phyloP scores from a whole-genome alignment of 805 yeast genomes.

The Kuraishia hungarica region DNA sequence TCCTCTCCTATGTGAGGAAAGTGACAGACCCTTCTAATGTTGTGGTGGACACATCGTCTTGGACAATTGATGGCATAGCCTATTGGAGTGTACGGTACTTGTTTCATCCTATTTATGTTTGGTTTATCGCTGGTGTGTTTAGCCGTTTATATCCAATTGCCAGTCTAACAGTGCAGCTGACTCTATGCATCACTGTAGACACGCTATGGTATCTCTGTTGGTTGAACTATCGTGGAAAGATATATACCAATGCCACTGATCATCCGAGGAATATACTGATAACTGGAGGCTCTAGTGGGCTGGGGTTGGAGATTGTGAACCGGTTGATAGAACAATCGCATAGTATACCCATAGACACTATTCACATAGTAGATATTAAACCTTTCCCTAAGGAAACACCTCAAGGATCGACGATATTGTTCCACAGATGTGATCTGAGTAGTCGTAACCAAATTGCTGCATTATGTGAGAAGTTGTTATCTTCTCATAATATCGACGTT shows the following conservation, averaged over 20 bases:
- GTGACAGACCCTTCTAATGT: not conserved
- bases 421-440: conserved; percentile 15
- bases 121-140: not conserved
- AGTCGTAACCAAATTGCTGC: conserved; percentile 4
- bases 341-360: not conserved
- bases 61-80: not conserved
- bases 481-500: conserved; percentile 19
- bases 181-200: not conserved
- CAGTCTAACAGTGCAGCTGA: not conserved
- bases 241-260: not conserved
- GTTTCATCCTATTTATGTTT: not conserved
- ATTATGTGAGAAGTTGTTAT: conserved; percentile 19
- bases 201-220: not conserved
- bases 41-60: not conserved
- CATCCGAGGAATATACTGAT: conserved; percentile 22
- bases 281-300: conserved; percentile 45
- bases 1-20: not conserved
- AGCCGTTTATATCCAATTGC: too few species aligned
- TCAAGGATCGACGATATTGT: not conserved
- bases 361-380: not conserved
- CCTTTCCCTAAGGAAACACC: not conserved
- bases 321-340: conserved; percentile 11
- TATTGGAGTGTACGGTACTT: not conserved
- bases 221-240: not conserved
- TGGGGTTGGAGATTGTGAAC: conserved; percentile 34